phyloP scores from a whole-genome alignment of 78 protist genomes.

The Guillardia theta region DNA sequence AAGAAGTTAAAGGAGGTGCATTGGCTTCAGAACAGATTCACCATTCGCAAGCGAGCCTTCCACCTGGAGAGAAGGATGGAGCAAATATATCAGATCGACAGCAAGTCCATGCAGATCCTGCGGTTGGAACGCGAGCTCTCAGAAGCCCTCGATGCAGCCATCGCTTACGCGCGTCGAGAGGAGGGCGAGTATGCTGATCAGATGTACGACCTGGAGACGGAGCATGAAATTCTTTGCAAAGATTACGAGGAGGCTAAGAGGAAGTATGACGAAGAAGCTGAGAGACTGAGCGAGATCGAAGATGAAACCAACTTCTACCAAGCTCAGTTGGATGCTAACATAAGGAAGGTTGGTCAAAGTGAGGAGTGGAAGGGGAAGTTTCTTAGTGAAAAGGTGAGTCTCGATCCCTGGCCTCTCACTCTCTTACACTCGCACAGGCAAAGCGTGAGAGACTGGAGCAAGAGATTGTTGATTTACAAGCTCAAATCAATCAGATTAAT shows the following conservation, averaged over 20 bases:
- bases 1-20: not conserved
- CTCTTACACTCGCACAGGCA: not conserved
- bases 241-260: not conserved
- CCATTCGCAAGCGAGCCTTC: not conserved
- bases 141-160: not conserved
- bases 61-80: not conserved
- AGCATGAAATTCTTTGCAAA: not conserved
- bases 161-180: not conserved
- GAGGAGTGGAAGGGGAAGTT: not conserved
- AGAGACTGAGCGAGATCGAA: not conserved
- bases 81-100: not conserved
- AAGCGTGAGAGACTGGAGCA: not conserved
- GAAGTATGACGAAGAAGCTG: not conserved
- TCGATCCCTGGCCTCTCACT: not conserved
- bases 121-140: not conserved
- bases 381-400: not conserved
- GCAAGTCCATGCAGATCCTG: not conserved
- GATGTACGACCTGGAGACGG: not conserved
- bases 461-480: not conserved
- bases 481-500: not conserved
- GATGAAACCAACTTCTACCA: not conserved
- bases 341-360: not conserved
- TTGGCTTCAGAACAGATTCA: not conserved
- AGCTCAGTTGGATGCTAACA: not conserved
- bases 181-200: not conserved